Evolutionary conservation across 202 grass and related monocot species (phyloP).

Genomic region (Cymbopogon flexuosus): DNA sequence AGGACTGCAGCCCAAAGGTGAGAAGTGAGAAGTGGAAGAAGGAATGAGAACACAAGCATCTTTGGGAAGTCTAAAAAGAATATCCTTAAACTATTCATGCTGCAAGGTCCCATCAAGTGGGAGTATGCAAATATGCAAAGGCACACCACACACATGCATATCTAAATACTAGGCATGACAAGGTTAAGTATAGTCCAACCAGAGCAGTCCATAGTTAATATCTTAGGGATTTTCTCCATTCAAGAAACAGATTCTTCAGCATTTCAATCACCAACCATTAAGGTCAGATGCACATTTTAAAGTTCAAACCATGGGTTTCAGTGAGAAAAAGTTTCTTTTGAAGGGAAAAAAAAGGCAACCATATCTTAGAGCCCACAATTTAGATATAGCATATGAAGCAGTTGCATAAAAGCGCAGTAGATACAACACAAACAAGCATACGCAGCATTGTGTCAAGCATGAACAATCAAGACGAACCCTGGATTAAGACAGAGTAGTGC

Average conservation of each 20-base stretch:
- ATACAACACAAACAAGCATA: background rate
- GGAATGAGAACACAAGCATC: background rate
- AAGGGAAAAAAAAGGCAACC: background rate
- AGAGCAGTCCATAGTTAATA: background rate
- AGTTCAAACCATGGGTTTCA: background rate
- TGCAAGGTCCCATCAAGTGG: background rate
- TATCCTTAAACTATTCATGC: slow-evolving; percentile 22
- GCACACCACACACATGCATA: background rate
- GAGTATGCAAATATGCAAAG: slow-evolving; percentile 6
- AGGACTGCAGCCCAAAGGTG: background rate
- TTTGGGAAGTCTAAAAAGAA: background rate
- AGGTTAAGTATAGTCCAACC: background rate
- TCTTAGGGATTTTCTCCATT: background rate
- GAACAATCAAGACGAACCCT: slow-evolving; percentile 1
- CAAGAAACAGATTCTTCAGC: slow-evolving; percentile 1
- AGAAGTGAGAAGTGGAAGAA: background rate
- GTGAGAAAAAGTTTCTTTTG: background rate
- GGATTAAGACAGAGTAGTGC: background rate
- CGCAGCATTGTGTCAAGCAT: background rate
- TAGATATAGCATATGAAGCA: background rate
- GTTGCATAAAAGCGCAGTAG: slow-evolving; percentile 1
- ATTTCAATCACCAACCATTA: background rate
- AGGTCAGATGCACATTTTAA: background rate
- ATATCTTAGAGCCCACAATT: background rate
- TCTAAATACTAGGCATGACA: background rate